phyloP scores from a whole-genome alignment of 306 rosid genomes.

The Oxytropis ochrocephala region DNA sequence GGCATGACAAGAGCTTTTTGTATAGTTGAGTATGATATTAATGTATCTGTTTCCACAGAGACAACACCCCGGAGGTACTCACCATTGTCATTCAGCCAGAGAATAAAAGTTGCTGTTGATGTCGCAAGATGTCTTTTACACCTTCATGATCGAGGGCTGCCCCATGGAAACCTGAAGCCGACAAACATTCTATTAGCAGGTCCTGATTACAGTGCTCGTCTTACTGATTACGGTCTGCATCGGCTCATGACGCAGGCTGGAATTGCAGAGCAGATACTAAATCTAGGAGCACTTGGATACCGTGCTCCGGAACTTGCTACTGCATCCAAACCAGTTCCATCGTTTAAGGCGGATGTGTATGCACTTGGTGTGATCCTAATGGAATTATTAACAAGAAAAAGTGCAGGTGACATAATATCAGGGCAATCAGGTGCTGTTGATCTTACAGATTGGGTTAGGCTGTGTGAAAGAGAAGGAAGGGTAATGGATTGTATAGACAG shows the following conservation, averaged over 20 bases:
- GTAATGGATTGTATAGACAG: slow-evolving; percentile 92
- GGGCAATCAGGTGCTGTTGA: slow-evolving; percentile 94
- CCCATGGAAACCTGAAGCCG: slow-evolving; percentile 94
- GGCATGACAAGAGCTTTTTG: slow-evolving; percentile 16
- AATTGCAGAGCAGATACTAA: slow-evolving; percentile 82
- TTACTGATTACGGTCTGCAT: slow-evolving; percentile 81
- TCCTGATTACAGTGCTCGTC: slow-evolving; percentile 55
- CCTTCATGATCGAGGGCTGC: slow-evolving; percentile 90
- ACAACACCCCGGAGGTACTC: slow-evolving; percentile 86
- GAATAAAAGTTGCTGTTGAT: slow-evolving; percentile 77
- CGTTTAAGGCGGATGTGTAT: slow-evolving; percentile 91
- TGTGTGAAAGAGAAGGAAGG: slow-evolving; percentile 89
- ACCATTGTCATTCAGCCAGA: slow-evolving; percentile 70
- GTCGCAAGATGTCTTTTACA: slow-evolving; percentile 67
- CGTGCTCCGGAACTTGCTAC: slow-evolving; percentile 83
- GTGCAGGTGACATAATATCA: slow-evolving; percentile 97
- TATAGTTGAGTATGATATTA: slow-evolving; percentile 19
- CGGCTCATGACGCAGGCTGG: slow-evolving; percentile 91
- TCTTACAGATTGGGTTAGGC: slow-evolving; percentile 97
- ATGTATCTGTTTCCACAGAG: slow-evolving; percentile 52
- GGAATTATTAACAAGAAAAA: slow-evolving; percentile 86
- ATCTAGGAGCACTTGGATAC: slow-evolving; percentile 94
- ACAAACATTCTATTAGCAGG: slow-evolving; percentile 65
- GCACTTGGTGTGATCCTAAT: slow-evolving; percentile 90
- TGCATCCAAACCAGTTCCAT: slow-evolving; percentile 65